Conservation (phyloP, 305 asterid species). For the Fraxinus paxiana region DNA sequence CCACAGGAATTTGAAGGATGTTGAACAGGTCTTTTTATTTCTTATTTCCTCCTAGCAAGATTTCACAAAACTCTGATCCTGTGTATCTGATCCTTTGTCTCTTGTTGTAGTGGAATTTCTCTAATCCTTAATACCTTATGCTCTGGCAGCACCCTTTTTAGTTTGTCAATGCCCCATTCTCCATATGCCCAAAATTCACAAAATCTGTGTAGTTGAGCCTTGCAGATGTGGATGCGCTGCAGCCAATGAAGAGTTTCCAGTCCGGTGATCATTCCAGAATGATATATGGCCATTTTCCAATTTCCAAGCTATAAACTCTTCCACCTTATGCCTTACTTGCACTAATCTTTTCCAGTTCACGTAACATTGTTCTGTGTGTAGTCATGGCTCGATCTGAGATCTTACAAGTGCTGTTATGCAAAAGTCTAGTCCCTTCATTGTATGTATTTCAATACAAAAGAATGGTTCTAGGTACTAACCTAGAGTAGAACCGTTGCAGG, state of each 20-base stretch:
- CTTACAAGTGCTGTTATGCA: neutral
- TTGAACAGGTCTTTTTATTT: neutral
- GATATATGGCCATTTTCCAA: neutral
- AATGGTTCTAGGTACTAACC: conserved; percentile 23
- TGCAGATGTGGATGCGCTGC: neutral
- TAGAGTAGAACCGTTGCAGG: conserved; percentile 40
- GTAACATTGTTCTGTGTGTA: neutral
- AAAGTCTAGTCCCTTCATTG: neutral
- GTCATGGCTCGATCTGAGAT: neutral
- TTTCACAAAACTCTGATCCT: neutral
- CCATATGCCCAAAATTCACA: neutral
- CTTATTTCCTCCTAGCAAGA: neutral
- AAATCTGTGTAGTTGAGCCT: neutral
- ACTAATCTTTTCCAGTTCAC: neutral
- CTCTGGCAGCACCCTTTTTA: neutral
- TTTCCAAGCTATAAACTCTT: neutral
- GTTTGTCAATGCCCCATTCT: neutral
- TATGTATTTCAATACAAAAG: neutral
- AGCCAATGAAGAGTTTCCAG: neutral
- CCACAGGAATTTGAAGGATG: neutral
- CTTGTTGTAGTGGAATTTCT: neutral
- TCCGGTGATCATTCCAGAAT: neutral
- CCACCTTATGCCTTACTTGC: neutral
- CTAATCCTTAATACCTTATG: neutral
- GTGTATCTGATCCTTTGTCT: neutral